These are phyloP conservation scores for Blastocystis sp. DNA, from an alignment of 352 stramenopile genomes.

Conservation along the genomic window DNA sequence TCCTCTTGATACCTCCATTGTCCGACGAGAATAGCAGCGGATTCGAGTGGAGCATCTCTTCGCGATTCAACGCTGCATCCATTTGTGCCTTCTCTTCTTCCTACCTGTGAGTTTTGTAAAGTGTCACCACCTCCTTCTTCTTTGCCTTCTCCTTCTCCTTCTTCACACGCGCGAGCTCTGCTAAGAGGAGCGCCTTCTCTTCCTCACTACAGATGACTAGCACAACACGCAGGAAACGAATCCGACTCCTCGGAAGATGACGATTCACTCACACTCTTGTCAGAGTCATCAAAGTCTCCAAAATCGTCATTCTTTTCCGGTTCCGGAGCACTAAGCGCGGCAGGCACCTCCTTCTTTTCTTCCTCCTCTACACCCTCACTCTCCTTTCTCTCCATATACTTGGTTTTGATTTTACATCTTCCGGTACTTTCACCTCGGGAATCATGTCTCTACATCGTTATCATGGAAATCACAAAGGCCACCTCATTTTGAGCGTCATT, in stretches of 20 bases:
- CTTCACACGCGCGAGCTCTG: conserved; percentile 95
- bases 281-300: conserved; percentile 83
- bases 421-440: conserved; percentile 16
- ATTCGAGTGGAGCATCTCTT: conserved; percentile 85
- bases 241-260: conserved; percentile 66
- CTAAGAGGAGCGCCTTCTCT: conserved; percentile 91
- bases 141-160: conserved; percentile 88
- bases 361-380: conserved; percentile 80
- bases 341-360: conserved; percentile 78
- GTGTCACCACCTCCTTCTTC: conserved; percentile 78
- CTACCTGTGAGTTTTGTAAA: conserved; percentile 56
- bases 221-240: conserved; percentile 80
- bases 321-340: conserved; percentile 76
- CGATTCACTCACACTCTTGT: conserved; percentile 73
- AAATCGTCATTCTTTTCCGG: conserved; percentile 83
- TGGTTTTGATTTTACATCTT: conserved; percentile 73
- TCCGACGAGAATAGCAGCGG: conserved; percentile 77
- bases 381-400: conserved; percentile 78
- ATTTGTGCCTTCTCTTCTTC: conserved; percentile 80
- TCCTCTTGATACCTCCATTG: neutral
- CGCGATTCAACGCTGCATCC: conserved; percentile 82
- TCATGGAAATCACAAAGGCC: neutral
- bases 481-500: conserved; percentile 81
- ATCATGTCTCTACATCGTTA: neutral
- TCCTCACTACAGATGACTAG: conserved; percentile 84